Conservation (phyloP, 345 rosid species). For the Aegle marmelos region DNA sequence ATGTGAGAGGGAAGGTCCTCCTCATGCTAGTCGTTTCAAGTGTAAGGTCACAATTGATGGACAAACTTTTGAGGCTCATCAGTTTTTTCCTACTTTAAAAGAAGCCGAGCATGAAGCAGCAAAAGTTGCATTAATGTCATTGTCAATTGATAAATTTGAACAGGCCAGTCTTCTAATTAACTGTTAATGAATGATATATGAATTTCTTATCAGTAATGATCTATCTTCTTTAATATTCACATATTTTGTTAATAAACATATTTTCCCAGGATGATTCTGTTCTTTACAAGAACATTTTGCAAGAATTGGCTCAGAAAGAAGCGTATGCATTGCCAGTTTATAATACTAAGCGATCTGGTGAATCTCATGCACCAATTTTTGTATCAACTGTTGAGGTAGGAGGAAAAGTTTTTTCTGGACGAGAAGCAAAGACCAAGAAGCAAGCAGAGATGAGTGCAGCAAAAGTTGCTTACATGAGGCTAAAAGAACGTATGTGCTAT, state of each 20-base stretch:
- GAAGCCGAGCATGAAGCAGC: conserved; percentile 74
- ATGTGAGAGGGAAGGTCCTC: conserved; percentile 47
- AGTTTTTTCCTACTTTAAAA: conserved; percentile 42
- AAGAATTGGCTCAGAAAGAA: conserved; percentile 53
- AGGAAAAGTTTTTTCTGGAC: conserved; percentile 42
- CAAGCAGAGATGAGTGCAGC: conserved; percentile 68
- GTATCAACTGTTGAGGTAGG: conserved; percentile 45
- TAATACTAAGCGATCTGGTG: conserved; percentile 39
- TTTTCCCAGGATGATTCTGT: conserved; percentile 35
- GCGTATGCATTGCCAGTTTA: conserved; percentile 43
- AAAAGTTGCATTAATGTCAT: conserved; percentile 46
- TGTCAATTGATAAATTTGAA: conserved; percentile 27
- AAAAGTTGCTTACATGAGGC: conserved; percentile 50
- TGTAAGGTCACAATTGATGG: conserved; percentile 48
- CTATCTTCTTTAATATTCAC: background rate
- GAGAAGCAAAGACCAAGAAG: conserved; percentile 52
- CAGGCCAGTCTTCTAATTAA: conserved; percentile 31
- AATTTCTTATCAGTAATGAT: background rate
- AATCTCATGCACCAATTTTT: conserved; percentile 44
- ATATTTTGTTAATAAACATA: background rate
- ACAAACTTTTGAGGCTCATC: conserved; percentile 34
- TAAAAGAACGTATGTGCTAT: conserved; percentile 31
- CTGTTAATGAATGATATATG: background rate
- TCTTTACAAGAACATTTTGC: conserved; percentile 59
- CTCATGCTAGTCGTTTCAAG: conserved; percentile 55